Conservation (phyloP, 1,139 yeast species). For the Taphrina wiesneri region DNA sequence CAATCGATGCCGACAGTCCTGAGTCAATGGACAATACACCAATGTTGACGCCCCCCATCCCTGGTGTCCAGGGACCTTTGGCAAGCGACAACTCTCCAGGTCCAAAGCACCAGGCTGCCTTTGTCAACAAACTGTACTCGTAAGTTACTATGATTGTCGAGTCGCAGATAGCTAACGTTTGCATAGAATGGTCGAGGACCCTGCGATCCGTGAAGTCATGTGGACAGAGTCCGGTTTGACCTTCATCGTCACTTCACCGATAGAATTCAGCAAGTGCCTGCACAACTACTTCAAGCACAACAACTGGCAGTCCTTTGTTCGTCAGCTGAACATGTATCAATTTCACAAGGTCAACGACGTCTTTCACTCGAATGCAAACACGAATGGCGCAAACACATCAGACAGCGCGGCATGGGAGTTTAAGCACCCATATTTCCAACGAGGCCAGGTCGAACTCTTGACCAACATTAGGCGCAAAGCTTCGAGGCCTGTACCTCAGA, state of each 20-base stretch:
- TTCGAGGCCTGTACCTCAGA: conserved; percentile 41
- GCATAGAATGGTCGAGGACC: conserved; percentile 57
- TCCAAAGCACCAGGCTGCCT: conserved; percentile 30
- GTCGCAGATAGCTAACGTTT: not conserved
- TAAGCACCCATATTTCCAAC: conserved; percentile 75
- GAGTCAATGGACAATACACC: not conserved
- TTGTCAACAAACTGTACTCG: conserved; percentile 32
- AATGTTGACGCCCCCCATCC: not conserved
- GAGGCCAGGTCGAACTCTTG: conserved; percentile 69
- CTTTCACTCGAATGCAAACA: conserved; percentile 52
- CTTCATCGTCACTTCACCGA: conserved; percentile 50
- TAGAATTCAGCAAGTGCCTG: conserved; percentile 57
- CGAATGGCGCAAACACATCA: conserved; percentile 39
- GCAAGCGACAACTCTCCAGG: conserved; percentile 5
- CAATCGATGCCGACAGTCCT: not conserved
- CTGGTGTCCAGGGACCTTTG: not conserved
- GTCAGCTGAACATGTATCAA: conserved; percentile 77
- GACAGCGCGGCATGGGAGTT: conserved; percentile 70
- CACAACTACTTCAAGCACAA: conserved; percentile 76
- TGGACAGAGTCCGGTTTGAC: conserved; percentile 68
- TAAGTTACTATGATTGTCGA: not conserved
- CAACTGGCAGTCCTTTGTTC: conserved; percentile 68
- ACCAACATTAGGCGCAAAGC: conserved; percentile 67
- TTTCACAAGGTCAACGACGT: conserved; percentile 55
- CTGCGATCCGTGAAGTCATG: conserved; percentile 57